Conservation (phyloP, 2,329 filamentous ascomycete genomes). For the Aspergillus ibericus region DNA sequence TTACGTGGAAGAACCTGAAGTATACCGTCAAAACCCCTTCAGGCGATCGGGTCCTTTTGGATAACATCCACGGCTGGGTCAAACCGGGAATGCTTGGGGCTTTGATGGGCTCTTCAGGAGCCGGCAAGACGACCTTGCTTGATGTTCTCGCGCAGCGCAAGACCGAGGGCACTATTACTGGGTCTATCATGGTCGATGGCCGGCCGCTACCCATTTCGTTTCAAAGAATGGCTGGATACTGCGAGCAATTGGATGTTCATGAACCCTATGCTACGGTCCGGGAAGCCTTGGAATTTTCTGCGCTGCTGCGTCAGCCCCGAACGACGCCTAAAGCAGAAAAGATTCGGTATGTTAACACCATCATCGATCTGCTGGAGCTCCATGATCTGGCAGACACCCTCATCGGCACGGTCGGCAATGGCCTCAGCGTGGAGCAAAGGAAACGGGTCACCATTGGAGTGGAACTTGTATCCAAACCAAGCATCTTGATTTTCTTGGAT, state of each 20-base stretch:
- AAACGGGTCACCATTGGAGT: constrained; percentile 84
- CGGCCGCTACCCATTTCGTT: neutral
- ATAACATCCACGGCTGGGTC: constrained; percentile 71
- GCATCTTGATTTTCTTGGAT: constrained; percentile 83
- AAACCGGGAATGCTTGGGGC: constrained; percentile 34
- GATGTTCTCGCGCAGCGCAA: constrained; percentile 58
- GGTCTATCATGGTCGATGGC: constrained; percentile 26
- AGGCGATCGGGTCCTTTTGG: constrained; percentile 57
- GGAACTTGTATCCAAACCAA: constrained; percentile 83
- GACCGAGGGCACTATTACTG: constrained; percentile 61
- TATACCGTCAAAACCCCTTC: constrained; percentile 64
- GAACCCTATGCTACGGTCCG: neutral
- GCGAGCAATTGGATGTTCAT: neutral
- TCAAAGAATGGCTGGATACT: neutral
- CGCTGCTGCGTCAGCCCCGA: constrained; percentile 75
- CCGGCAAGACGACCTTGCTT: constrained; percentile 60
- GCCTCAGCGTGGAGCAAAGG: constrained; percentile 59
- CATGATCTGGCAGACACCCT: constrained; percentile 80
- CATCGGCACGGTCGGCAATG: constrained; percentile 81
- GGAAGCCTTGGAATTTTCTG: constrained; percentile 77
- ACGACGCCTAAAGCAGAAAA: constrained; percentile 70
- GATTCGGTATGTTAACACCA: constrained; percentile 69
- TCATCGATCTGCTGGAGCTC: constrained; percentile 82
- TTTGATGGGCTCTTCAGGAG: constrained; percentile 61
- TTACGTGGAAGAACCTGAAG: constrained; percentile 72